Base-by-base conservation (phyloP, 805 yeast species). In the Teunomyces aglyptinius region DNA sequence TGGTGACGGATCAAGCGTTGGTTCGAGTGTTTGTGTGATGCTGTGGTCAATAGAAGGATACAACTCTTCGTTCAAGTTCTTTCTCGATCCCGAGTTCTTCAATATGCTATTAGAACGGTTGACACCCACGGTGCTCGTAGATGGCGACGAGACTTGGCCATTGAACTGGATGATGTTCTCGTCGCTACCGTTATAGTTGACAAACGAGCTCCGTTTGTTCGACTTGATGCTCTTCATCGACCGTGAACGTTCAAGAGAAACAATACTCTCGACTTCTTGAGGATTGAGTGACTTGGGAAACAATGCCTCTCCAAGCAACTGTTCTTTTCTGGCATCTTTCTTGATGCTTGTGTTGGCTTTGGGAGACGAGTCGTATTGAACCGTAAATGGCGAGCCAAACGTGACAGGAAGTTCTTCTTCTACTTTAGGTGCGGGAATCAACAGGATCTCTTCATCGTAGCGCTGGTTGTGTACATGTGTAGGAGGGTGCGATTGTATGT, bases 261-360 rank as follows among this genome's bases (percentile, higher is more conserved):
- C 84, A 47, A 87, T 87, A 39, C 87, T 82, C 52, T 84, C 87
- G 8, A 87, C 86, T 57, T 87, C 95, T 44, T 77, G 80, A 0
- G 78, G 71, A 47, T 76, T 83, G 27, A 87, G 67, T 2, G 81
- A 77, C 58, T 83, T 86, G 0, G 95, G 95, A 61, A 87, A 87
- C 20, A 86, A 62, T 0, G 82, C 80, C 46, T 85, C 77, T 3
- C 77, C 77, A 6, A 67, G 53, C 8, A 70, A 51, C 35, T 59
- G 66, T 28, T 59, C 64, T 18, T 51, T 57, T 13, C 47, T 46
- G 28, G 44, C 6, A 6, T 31, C 42, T 31, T 38, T 26, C 33
- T 26, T 38, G n/a, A n/a, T n/a, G 42, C 22, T 38, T 10, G n/a
- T n/a, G n/a, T n/a, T n/a, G n/a, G n/a, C n/a, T n/a, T n/a, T n/a